These are phyloP conservation scores for Puccinellia tenuiflora DNA, from an alignment of 176 grass and related monocot species.

Conservation along the genomic window DNA sequence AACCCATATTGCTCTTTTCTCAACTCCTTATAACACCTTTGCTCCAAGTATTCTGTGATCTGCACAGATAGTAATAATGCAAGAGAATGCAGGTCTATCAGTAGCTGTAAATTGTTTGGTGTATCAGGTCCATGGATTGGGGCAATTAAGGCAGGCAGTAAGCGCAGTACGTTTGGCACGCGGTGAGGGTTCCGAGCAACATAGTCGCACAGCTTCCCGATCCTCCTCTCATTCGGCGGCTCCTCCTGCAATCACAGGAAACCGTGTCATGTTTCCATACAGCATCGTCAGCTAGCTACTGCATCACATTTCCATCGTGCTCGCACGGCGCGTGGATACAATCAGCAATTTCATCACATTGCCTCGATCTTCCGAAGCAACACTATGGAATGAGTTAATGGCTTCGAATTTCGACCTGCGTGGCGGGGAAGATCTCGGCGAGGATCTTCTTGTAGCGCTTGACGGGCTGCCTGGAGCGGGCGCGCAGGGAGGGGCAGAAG, in stretches of 20 bases:
- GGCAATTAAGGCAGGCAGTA: not conserved
- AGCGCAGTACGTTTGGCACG: constrained; percentile 44
- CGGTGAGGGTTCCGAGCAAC: constrained; percentile 54
- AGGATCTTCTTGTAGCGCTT: constrained; percentile 87
- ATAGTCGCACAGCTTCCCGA: constrained; percentile 70
- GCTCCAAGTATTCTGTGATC: constrained; percentile 80
- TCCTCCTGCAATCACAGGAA: constrained; percentile 31
- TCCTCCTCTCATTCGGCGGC: constrained; percentile 58
- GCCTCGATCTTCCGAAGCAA: not conserved
- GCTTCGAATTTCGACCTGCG: constrained; percentile 19
- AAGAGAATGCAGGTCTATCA: not conserved
- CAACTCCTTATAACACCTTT: constrained; percentile 78
- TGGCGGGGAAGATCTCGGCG: constrained; percentile 59
- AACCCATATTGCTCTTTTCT: constrained; percentile 63
- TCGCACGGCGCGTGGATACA: not conserved
- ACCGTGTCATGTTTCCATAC: not conserved
- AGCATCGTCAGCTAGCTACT: not conserved
- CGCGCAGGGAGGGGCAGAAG: constrained; percentile 40
- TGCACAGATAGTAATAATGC: constrained; percentile 27
- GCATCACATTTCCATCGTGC: not conserved
- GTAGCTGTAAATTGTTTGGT: constrained; percentile 19
- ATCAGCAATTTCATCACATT: not conserved
- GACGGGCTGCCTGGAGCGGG: constrained; percentile 55
- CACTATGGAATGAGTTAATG: not conserved
- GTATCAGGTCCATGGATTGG: not conserved